Conservation (phyloP, 2,329 filamentous ascomycete genomes). For the Penicillium sp. region DNA sequence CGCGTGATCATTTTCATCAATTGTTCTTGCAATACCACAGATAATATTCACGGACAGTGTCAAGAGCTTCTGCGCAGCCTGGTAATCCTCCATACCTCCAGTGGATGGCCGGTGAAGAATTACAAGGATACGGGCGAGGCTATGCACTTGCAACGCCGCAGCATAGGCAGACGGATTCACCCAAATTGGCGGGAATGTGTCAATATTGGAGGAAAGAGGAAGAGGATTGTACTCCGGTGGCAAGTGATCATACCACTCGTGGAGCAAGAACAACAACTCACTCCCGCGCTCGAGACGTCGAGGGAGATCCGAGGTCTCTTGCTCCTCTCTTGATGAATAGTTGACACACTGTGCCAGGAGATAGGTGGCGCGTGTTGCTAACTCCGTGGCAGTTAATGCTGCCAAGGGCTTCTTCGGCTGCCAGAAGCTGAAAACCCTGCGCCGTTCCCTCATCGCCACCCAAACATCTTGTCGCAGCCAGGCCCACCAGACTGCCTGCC, state of each 20-base stretch:
- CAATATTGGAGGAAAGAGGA: constrained; percentile 34
- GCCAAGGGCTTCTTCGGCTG: constrained; percentile 55
- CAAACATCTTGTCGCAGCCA: constrained; percentile 70
- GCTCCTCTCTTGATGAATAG: constrained; percentile 60
- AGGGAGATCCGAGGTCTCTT: constrained; percentile 46
- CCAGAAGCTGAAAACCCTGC: constrained; percentile 64
- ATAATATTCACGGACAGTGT: constrained; percentile 29
- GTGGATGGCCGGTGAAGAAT: constrained; percentile 57
- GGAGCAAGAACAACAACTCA: constrained; percentile 52
- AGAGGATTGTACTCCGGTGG: constrained; percentile 48
- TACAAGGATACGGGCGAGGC: constrained; percentile 58
- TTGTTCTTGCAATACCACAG: constrained; percentile 31
- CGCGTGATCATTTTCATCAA: constrained; percentile 23
- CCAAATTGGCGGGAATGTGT: constrained; percentile 55
- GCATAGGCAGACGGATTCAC: constrained; percentile 55
- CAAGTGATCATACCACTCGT: constrained; percentile 55
- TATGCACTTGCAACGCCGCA: constrained; percentile 57
- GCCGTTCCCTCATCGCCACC: constrained; percentile 64
- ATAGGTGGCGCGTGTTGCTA: constrained; percentile 59
- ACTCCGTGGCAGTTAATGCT: constrained; percentile 57
- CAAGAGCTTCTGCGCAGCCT: constrained; percentile 26
- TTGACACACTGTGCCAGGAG: constrained; percentile 62
- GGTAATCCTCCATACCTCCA: constrained; percentile 55
- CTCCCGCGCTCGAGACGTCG: constrained; percentile 52
- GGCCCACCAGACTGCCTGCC: constrained; percentile 67